Base-by-base conservation (phyloP, 1,284 basidiomycete species). In the Tilletia walkeri region DNA sequence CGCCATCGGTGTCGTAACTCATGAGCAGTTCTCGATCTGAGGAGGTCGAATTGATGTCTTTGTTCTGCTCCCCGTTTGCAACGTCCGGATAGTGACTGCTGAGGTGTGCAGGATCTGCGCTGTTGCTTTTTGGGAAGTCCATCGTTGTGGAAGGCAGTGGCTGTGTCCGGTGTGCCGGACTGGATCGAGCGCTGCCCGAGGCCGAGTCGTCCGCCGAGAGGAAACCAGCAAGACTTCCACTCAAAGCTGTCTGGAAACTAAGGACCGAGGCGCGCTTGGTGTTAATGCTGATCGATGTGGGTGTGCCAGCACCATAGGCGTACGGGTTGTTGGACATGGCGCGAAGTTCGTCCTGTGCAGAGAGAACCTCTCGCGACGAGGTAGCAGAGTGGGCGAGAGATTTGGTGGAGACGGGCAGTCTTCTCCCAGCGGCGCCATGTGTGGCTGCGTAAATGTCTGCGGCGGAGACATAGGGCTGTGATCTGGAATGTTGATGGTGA, bases 211-310 rank as follows among this genome's bases (percentile, higher is more conserved):
- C 76, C 63, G 74, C 74, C 24, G 71, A 73, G 68, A 77, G 74
- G 59, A 73, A 75, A 45, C 65, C 50, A 38, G 50, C 56, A 5
- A 50, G 48, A 48, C 48, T 41, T 38, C 76, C 79, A 63, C 75
- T 77, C 56, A 78, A 71, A n/a, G 79, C 79, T 1, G 79, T 81
- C 71, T 81, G 78, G 59, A 81, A 81, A 1, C 78, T 80, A 20
- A 80, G 74, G 36, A 78, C 74, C 2, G 78, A 79, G 7, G 72
- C 77, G 10, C 79, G 73, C 67, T 75, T 78, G 18, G 30, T 30
- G 45, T 65, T 66, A 14, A 34, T 39, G 59, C 59, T 63, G 30
- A 63, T 39, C 4, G 59, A 38, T 3, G 59, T 63, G 7, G 59
- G 59, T 3, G 59, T 63, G 36, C 36, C 36, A 16, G 36, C 36